Conservation (phyloP, 257 asterid genomes). For the Handroanthus guayacan region DNA sequence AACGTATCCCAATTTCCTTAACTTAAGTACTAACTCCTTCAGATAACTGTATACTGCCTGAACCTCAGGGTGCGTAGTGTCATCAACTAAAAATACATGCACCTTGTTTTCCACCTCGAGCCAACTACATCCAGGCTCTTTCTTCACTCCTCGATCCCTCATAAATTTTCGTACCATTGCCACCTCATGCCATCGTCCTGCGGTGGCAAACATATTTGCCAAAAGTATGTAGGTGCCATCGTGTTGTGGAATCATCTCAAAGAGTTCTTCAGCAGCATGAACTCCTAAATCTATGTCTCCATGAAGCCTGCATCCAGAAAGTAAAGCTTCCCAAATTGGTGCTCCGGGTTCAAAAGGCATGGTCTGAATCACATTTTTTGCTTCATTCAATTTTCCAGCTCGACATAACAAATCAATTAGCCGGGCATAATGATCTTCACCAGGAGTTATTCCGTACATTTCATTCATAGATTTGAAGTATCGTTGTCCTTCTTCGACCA, state of each 20-base stretch:
- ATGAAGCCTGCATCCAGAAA: slow-evolving; percentile 70
- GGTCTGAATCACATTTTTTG: slow-evolving; percentile 49
- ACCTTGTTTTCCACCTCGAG: slow-evolving; percentile 70
- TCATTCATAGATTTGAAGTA: slow-evolving; percentile 56
- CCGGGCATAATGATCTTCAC: slow-evolving; percentile 81
- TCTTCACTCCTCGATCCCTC: slow-evolving; percentile 80
- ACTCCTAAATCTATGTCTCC: slow-evolving; percentile 70
- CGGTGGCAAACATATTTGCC: slow-evolving; percentile 67
- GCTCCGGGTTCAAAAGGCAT: slow-evolving; percentile 74
- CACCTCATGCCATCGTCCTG: slow-evolving; percentile 64
- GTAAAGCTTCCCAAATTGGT: slow-evolving; percentile 77
- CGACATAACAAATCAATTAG: slow-evolving; percentile 67
- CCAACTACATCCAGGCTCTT: slow-evolving; percentile 86
- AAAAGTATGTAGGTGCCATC: slow-evolving; percentile 77
- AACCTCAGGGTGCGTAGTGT: slow-evolving; percentile 71
- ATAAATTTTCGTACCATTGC: slow-evolving; percentile 64
- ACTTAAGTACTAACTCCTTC: slow-evolving; percentile 55
- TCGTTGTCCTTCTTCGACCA: slow-evolving; percentile 60
- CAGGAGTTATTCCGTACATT: slow-evolving; percentile 55
- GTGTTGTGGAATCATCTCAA: slow-evolving; percentile 64
- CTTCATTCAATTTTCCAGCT: slow-evolving; percentile 65
- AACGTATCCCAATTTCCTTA: slow-evolving; percentile 69
- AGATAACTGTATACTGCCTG: slow-evolving; percentile 55
- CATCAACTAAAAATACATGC: slow-evolving; percentile 72
- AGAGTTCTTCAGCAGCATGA: slow-evolving; percentile 64